Base-by-base conservation (phyloP, 768 basidiomycete genomes). In the Suillus subluteus region DNA sequence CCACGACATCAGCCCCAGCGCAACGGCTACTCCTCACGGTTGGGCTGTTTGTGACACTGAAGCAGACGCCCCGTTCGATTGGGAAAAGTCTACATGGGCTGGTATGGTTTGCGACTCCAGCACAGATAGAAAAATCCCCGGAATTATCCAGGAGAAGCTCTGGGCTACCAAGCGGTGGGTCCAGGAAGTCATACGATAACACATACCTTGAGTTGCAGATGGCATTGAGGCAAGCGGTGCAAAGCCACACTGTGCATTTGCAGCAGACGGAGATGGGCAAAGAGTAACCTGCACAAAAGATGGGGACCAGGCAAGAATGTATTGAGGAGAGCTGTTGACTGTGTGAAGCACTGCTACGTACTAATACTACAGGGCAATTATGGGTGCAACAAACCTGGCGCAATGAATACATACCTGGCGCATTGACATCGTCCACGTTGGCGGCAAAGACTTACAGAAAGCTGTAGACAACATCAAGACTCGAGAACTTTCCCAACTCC, bases 91-190 rank as follows among this genome's bases (percentile, higher is more conserved):
- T 21, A 84, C 79, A 40, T 79, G 80, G 9, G 83, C 82, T 37
- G 86, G 84, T 6, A 82, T 81, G 30, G 87, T 84, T 64, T 85
- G 83, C n/a, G 89, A 82, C 74, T 94, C 92, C 18, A 92, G 89
- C 87, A 71, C 94, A 94, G 43, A 94, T 84, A 37, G 91, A 90
- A 75, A 86, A 94, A 74, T 94, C 92, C 67, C 87, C 84, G 44
- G 80, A 73, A 21, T 70, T 74, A 69, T 91, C 84, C 54, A 87
- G 87, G 15, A 88, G 77, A 26, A 93, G 80, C 72, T 94, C 92
- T 12, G 92, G 91, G 70, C 92, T 92, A 13, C 81, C 8, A 44
- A 55, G 58, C 15, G n/a, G 58, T 67, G 30, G 35, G 50, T 21
- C 18, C 62, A 58, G 18, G 61, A 21, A 37, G 11, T 41, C 23